Percentiles rank a stretch among this genome's conserved stretches.
These are phyloP conservation scores for Syncephalastrum sp. DNA, from an alignment of 371 early-diverging fungal species.

Conservation along the genomic window DNA sequence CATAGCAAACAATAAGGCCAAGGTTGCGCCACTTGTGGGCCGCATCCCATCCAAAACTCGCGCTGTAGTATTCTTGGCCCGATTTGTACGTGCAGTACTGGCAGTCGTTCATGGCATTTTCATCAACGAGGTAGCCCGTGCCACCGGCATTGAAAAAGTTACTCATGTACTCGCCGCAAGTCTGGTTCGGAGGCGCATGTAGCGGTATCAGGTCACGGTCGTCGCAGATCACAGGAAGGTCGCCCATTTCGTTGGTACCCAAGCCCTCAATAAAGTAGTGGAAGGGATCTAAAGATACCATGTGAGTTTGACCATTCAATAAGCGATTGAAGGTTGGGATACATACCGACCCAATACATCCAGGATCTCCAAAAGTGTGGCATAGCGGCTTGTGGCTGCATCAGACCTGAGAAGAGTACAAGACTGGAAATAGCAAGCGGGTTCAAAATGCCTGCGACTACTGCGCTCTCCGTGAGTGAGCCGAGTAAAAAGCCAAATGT, in stretches of 20 bases:
- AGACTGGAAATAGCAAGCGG: slow-evolving; percentile 60
- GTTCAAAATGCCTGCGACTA: slow-evolving; percentile 56
- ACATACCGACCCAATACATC: slow-evolving; percentile 61
- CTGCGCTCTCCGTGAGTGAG: slow-evolving; percentile 51
- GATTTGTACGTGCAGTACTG: slow-evolving; percentile 60
- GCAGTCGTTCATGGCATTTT: slow-evolving; percentile 53
- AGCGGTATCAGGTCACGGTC: slow-evolving; percentile 45
- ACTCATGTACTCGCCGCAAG: slow-evolving; percentile 63
- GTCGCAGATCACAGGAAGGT: slow-evolving; percentile 51
- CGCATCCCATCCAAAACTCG: slow-evolving; percentile 57
- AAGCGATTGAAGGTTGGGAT: neutral
- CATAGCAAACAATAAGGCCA: slow-evolving; percentile 62
- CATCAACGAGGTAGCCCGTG: slow-evolving; percentile 56
- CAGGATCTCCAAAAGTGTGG: slow-evolving; percentile 65
- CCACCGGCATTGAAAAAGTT: slow-evolving; percentile 48
- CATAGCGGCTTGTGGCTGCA: slow-evolving; percentile 53
- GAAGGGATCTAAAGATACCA: slow-evolving; percentile 39
- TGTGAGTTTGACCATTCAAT: neutral
- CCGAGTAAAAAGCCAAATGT: slow-evolving; percentile 68
- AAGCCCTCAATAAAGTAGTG: slow-evolving; percentile 75
- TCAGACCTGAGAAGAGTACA: slow-evolving; percentile 60
- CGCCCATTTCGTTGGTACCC: slow-evolving; percentile 65
- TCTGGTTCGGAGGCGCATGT: slow-evolving; percentile 54
- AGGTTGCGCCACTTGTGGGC: slow-evolving; percentile 72
- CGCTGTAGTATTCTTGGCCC: slow-evolving; percentile 61